Conservation (phyloP, 768 basidiomycete species). For the Xerocomellus chrysenteron region DNA sequence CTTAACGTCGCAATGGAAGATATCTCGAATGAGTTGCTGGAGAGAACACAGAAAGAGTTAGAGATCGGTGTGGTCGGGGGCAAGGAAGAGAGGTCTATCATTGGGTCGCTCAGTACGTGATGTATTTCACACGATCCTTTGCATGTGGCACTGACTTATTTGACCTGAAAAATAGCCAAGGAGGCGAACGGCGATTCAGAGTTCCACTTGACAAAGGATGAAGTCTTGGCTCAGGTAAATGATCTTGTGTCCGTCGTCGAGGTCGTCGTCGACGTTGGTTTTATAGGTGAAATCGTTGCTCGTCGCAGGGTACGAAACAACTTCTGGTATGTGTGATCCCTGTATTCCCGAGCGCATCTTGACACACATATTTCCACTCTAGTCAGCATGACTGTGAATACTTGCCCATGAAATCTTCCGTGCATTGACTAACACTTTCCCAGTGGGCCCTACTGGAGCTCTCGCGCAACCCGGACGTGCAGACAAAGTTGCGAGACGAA, state of each 20-base stretch:
- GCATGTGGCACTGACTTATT: background rate
- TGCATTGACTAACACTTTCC: background rate
- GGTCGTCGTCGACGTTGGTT: background rate
- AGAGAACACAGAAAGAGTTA: slow-evolving; percentile 34
- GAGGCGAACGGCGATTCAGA: slow-evolving; percentile 28
- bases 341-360: too few species aligned
- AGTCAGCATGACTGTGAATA: slow-evolving; percentile 20
- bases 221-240: slow-evolving; percentile 29
- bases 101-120: slow-evolving; percentile 23
- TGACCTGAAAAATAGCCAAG: slow-evolving; percentile 30
- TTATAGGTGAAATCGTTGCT: slow-evolving; percentile 19
- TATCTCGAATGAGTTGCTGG: slow-evolving; percentile 41
- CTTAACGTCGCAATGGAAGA: slow-evolving; percentile 36
- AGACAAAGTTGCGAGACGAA: slow-evolving; percentile 52
- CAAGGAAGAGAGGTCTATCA: slow-evolving; percentile 26
- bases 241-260: too few species aligned
- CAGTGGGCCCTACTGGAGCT: slow-evolving; percentile 62
- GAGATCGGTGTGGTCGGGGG: slow-evolving; percentile 18
- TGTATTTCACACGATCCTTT: slow-evolving; percentile 16
- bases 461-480: slow-evolving; percentile 43
- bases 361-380: background rate
- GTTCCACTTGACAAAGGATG: slow-evolving; percentile 26
- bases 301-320: slow-evolving; percentile 23
- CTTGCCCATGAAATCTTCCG: background rate
- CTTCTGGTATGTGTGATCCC: slow-evolving; percentile 11